These are phyloP conservation scores for Microbotryum saponariae DNA, from an alignment of 1,284 basidiomycete species.

Conservation along the genomic window DNA sequence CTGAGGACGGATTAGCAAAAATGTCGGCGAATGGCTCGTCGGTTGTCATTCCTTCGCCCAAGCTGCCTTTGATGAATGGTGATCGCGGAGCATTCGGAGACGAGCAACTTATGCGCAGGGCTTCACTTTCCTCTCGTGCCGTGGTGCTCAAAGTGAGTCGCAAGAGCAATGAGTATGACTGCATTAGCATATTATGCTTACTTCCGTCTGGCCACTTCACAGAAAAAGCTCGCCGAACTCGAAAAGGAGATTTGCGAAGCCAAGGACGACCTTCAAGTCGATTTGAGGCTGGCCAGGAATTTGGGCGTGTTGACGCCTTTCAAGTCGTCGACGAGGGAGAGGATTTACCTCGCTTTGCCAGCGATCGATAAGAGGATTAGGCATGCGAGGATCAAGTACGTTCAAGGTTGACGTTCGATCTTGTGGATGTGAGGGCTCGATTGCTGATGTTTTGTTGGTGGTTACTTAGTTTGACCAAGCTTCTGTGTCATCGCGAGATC, in stretches of 20 bases:
- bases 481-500: slow-evolving; percentile 65
- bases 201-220: slow-evolving; percentile 12
- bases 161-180: too few relatives aligned
- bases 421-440: rapidly evolving
- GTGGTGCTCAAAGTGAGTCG: too few relatives aligned
- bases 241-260: slow-evolving; percentile 53
- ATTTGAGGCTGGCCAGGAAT: slow-evolving; percentile 68
- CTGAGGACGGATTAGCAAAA: too few relatives aligned
- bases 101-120: too few relatives aligned
- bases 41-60: too few relatives aligned
- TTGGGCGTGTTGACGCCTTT: slow-evolving; percentile 81
- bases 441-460: background rate
- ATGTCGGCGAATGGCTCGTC: too few relatives aligned
- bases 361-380: slow-evolving; percentile 60
- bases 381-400: slow-evolving; percentile 55
- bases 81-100: too few relatives aligned
- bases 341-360: slow-evolving; percentile 57
- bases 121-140: too few relatives aligned
- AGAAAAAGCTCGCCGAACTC: slow-evolving; percentile 57
- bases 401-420: background rate
- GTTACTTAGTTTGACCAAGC: slow-evolving; percentile 50
- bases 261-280: slow-evolving; percentile 59
- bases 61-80: too few relatives aligned
- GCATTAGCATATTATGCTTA: background rate
- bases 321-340: slow-evolving; percentile 68